These are phyloP conservation scores for Xerocomellus chrysenteron DNA, from an alignment of 768 basidiomycete species.

Conservation along the genomic window DNA sequence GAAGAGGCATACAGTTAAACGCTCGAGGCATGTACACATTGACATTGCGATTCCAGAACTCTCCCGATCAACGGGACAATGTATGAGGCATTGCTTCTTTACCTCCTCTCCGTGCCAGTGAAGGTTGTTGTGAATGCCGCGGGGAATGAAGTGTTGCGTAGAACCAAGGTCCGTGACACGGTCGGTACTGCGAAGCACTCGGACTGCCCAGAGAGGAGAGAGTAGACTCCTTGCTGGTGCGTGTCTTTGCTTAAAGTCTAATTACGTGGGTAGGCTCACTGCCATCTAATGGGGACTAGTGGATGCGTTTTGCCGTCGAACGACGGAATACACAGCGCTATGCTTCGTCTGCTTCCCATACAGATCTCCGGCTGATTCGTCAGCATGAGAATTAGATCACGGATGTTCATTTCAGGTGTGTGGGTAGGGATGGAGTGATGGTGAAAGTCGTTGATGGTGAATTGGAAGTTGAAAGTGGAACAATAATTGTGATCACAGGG, in stretches of 20 bases:
- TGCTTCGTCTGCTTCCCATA: conserved; percentile 12
- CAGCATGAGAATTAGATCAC: conserved; percentile 12
- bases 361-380: conserved; percentile 13
- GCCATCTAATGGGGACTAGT: conserved; percentile 25
- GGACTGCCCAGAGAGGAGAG: conserved; percentile 19
- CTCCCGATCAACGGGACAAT: conserved; percentile 21
- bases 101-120: conserved; percentile 10
- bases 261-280: conserved; percentile 34
- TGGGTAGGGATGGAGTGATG: conserved; percentile 16
- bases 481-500: conserved; percentile 21
- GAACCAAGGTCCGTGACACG: conserved; percentile 25
- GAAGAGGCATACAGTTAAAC: background rate
- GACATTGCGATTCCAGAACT: conserved; percentile 8
- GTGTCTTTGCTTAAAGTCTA: conserved; percentile 38
- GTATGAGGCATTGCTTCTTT: conserved; percentile 13
- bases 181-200: conserved; percentile 14
- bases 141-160: conserved; percentile 25
- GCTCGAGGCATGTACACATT: conserved; percentile 6
- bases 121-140: conserved; percentile 30
- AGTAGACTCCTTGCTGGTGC: conserved; percentile 26
- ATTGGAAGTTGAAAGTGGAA: conserved; percentile 17
- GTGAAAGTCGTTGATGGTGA: conserved; percentile 24
- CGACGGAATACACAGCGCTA: conserved; percentile 6
- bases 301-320: conserved; percentile 12
- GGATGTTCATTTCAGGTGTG: conserved; percentile 13